Base-by-base conservation (phyloP, 139 green algal genomes). In the Auxenochlorella pyrenoidosa region DNA sequence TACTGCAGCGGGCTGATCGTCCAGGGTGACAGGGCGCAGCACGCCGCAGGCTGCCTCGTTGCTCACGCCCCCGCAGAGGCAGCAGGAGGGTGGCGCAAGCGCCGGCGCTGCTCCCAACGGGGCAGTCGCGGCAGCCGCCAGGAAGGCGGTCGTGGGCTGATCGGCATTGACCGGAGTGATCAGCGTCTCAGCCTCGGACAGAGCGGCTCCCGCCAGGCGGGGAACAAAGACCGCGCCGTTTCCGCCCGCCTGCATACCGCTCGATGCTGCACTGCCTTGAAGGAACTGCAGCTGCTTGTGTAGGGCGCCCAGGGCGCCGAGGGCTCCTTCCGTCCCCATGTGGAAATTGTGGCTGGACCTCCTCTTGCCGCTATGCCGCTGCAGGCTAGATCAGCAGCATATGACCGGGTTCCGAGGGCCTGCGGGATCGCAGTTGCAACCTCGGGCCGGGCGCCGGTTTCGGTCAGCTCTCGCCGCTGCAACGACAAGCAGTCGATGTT, bases 1-100 rank as follows among this genome's bases (percentile, higher is more conserved):
- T 19, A 90, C 82, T 6, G 19, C 18, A 2, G n/a, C 87, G 0
- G 60, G 36, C 13, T 82, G 30, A 34, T 63, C 87, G n/a, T 77
- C 82, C 5, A 82, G 22, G 13, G 30, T 60, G 34, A 26, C 87
- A 6, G 82, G 38, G 5, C 38, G 30, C 54, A 90, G 59, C n/a
- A 51, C 15, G 30, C 87, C 87, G 41, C 87, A 90, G 30, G 44
- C 34, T 10, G 38, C 30, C 13, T 36, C 16, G 76, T 47, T 88
- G 65, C 87, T 82, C 32, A 90, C 6, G 32, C 38, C 38, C 28
- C 72, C 72, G 41, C 87, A 90, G n/a, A 90, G 54, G 59, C 80
- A 87, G 28, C 44, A 44, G 1, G 44, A 13, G 19, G 82, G 38
- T 26, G 82, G 18, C 24, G 21, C 34, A 6, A 30, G 58, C 58